A percentile compares a stretch with the other conserved stretches of the same genome.
Conservation (phyloP, 2,329 filamentous ascomycete genomes). For the Tolypocladium nubicola region DNA sequence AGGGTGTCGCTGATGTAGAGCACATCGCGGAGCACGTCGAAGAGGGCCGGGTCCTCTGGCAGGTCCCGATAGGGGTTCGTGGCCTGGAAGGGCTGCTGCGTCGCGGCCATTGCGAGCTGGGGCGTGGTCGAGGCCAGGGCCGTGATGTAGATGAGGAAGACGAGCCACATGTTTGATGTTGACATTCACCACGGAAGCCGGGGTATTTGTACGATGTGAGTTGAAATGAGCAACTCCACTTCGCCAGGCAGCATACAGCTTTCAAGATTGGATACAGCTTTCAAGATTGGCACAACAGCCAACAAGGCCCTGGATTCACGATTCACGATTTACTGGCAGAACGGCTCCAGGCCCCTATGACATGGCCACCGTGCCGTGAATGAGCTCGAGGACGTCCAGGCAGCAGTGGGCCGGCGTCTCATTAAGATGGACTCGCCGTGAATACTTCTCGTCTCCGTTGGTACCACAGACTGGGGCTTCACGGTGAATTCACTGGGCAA, state of each 20-base stretch:
- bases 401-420: too few species aligned
- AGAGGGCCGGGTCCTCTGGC: neutral
- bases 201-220: neutral
- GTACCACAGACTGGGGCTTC: neutral
- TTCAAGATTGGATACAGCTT: neutral
- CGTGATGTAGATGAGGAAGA: neutral
- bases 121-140: neutral
- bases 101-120: neutral
- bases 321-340: neutral
- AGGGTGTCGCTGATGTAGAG: neutral
- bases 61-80: neutral
- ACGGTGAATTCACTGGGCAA: too few species aligned
- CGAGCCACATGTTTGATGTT: neutral
- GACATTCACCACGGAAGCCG: too few species aligned
- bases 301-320: neutral
- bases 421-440: neutral
- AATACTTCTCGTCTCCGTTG: neutral
- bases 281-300: neutral
- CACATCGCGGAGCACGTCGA: neutral
- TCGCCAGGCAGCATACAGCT: neutral
- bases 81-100: neutral
- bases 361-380: neutral
- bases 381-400: neutral
- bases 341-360: neutral
- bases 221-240: neutral